These are phyloP conservation scores for Erodium trifolium DNA, from an alignment of 441 rosid genomes.

Conservation along the genomic window DNA sequence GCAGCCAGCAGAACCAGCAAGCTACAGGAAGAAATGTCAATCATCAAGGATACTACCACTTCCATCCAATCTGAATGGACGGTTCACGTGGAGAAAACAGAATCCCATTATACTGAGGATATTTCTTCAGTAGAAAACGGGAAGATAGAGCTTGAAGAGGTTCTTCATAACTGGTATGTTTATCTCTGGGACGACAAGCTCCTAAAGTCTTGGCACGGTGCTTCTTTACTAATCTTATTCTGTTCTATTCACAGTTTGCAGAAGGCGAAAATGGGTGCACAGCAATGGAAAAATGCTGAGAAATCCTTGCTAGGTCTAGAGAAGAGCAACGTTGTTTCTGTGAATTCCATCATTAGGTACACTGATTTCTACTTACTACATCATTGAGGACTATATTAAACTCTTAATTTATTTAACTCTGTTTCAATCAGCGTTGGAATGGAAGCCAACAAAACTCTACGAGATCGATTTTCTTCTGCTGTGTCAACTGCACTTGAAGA, in stretches of 20 bases:
- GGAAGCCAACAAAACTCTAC: constrained; percentile 59
- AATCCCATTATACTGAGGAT: constrained; percentile 57
- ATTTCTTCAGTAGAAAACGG: constrained; percentile 68
- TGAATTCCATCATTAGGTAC: constrained; percentile 77
- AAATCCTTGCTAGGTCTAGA: constrained; percentile 75
- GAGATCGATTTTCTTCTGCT: constrained; percentile 59
- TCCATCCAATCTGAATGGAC: constrained; percentile 75
- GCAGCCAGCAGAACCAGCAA: constrained; percentile 63
- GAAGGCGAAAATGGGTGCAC: constrained; percentile 66
- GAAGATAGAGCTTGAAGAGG: constrained; percentile 66
- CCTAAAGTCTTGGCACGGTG: not conserved
- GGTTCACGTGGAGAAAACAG: constrained; percentile 69
- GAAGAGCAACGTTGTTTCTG: constrained; percentile 69
- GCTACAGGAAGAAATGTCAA: constrained; percentile 84
- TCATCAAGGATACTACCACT: constrained; percentile 74
- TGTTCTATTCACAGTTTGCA: constrained; percentile 43
- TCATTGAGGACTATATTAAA: not conserved
- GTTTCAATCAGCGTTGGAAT: constrained; percentile 56
- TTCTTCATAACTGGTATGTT: constrained; percentile 70
- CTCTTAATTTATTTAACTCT: not conserved
- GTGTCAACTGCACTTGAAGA: constrained; percentile 65
- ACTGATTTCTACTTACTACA: constrained; percentile 14
- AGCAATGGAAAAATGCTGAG: constrained; percentile 84
- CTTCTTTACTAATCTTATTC: not conserved
- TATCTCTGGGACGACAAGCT: constrained; percentile 9